Evolutionary conservation across 2,329 filamentous ascomycete genomes (phyloP).

Genomic region (Diaporthe velutina): DNA sequence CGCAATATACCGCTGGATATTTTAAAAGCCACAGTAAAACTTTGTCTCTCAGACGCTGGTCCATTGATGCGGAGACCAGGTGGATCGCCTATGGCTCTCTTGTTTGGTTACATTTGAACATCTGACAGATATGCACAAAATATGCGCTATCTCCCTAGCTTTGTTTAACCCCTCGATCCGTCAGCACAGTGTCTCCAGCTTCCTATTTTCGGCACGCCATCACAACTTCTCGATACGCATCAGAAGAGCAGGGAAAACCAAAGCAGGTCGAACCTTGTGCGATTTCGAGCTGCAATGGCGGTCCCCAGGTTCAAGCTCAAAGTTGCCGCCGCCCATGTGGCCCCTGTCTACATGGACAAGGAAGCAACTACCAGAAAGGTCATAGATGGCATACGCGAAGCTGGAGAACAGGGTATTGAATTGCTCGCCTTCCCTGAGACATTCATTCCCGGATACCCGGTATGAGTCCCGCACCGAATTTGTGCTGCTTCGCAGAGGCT

Average conservation of each 20-base stretch:
- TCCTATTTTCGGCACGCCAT: not conserved
- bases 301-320: slow-evolving; percentile 40
- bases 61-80: not conserved
- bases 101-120: not conserved
- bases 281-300: not conserved
- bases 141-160: not conserved
- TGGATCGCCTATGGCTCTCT: not conserved
- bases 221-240: not conserved
- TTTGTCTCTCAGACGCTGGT: no score
- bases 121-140: not conserved
- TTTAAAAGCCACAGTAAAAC: no score
- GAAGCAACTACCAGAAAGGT: slow-evolving; percentile 42
- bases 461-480: not conserved
- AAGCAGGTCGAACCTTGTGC: no score
- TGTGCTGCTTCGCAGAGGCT: not conserved
- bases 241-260: not conserved
- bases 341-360: slow-evolving; percentile 45
- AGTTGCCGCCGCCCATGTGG: slow-evolving; percentile 43
- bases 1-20: no score
- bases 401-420: slow-evolving; percentile 38
- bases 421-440: slow-evolving; percentile 45
- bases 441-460: slow-evolving; percentile 44
- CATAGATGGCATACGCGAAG: slow-evolving; percentile 40
- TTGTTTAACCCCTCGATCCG: not conserved
- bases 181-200: not conserved